Evolutionary conservation across 1,139 yeast species (phyloP).

Genomic region (Zygoascus hellenicus): DNA sequence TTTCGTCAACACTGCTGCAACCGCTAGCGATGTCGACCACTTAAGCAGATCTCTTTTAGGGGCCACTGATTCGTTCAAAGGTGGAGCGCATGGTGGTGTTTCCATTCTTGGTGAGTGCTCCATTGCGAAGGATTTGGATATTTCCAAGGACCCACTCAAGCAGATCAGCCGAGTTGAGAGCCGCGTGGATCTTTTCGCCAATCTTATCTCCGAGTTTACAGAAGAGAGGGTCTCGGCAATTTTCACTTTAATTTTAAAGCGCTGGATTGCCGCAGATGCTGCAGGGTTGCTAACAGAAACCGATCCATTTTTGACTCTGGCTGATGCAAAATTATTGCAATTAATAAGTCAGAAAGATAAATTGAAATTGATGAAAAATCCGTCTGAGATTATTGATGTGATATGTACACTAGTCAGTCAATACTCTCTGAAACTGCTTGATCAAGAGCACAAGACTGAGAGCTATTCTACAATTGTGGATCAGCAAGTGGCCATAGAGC

Average conservation of each 20-base stretch:
- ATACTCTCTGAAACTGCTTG: constrained; percentile 21
- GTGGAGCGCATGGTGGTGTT: constrained; percentile 52
- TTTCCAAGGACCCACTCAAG: constrained; percentile 17
- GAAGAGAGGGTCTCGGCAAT: constrained; percentile 43
- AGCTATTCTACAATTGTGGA: not conserved
- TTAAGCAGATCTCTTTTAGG: constrained; percentile 38
- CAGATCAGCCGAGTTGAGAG: constrained; percentile 47
- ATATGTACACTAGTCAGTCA: constrained; percentile 45
- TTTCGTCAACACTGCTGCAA: constrained; percentile 4
- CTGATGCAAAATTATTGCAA: constrained; percentile 63
- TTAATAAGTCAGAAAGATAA: constrained; percentile 55
- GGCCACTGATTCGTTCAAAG: constrained; percentile 46
- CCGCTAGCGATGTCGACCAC: not conserved
- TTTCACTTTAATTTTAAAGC: constrained; percentile 49
- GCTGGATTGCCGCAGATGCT: constrained; percentile 45
- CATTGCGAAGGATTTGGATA: not conserved
- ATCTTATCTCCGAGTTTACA: constrained; percentile 46
- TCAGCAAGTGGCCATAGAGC: not conserved
- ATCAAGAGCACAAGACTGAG: constrained; percentile 2
- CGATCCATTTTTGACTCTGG: constrained; percentile 51
- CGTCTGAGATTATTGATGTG: constrained; percentile 53
- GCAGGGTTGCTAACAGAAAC: constrained; percentile 29
- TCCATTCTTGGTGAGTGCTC: constrained; percentile 34
- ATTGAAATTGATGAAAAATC: constrained; percentile 55
- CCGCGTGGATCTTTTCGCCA: constrained; percentile 43